phyloP scores from a whole-genome alignment of 257 asterid genomes.

The Solanum megistacrolobum region DNA sequence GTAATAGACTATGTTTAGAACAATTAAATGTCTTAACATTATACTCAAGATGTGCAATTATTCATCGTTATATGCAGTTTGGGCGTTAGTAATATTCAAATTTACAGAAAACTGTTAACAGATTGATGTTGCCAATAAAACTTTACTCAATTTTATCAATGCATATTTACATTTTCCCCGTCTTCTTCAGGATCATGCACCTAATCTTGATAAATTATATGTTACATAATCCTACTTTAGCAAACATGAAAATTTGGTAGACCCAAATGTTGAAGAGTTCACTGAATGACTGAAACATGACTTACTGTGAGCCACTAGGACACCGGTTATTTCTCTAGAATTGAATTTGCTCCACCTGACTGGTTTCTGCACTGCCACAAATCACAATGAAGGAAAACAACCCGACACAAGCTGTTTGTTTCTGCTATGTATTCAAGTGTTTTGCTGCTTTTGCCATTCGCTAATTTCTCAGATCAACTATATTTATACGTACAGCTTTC shows the following conservation, averaged over 20 bases:
- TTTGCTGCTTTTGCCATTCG: not conserved
- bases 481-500: too few species aligned
- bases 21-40: not conserved
- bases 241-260: slow-evolving; percentile 23
- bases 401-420: slow-evolving; percentile 19
- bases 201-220: slow-evolving; percentile 17
- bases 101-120: not conserved
- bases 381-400: slow-evolving; percentile 6
- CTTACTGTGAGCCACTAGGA: slow-evolving; percentile 55
- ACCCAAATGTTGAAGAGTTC: slow-evolving; percentile 32
- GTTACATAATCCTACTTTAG: slow-evolving; percentile 40
- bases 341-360: slow-evolving; percentile 49
- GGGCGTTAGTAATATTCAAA: not conserved
- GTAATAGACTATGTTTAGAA: not conserved
- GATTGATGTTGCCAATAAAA: not conserved
- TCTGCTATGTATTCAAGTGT: not conserved
- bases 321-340: slow-evolving; percentile 25
- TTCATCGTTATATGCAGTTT: not conserved
- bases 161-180: not conserved
- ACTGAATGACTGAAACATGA: slow-evolving; percentile 11
- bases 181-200: slow-evolving; percentile 23
- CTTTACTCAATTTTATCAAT: not conserved
- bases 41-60: not conserved
- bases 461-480: not conserved
- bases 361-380: slow-evolving; percentile 34